Conservation (phyloP, 768 basidiomycete genomes). For the Lactarius trivialis region DNA sequence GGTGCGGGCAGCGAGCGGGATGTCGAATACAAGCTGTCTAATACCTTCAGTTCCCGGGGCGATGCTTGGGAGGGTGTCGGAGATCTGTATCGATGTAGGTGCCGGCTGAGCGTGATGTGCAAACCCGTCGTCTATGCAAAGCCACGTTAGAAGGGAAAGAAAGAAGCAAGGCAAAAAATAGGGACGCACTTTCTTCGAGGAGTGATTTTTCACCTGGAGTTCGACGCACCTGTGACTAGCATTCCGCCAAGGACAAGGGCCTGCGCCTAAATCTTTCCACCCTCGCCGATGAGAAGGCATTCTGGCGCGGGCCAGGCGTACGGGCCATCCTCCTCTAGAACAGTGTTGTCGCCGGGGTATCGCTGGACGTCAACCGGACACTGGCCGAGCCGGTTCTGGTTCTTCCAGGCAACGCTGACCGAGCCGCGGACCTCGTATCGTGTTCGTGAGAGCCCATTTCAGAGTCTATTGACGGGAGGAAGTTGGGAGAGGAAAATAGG, state of each 20-base stretch:
- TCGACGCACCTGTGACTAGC: slow-evolving; percentile 64
- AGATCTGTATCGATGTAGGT: slow-evolving; percentile 54
- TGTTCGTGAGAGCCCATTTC: slow-evolving; percentile 62
- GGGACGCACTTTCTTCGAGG: slow-evolving; percentile 59
- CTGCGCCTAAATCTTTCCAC: too few species aligned
- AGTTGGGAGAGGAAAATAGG: slow-evolving; percentile 66
- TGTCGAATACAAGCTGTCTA: slow-evolving; percentile 72
- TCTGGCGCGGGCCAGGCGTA: slow-evolving; percentile 36
- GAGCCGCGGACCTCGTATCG: slow-evolving; percentile 69
- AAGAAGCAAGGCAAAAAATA: not conserved
- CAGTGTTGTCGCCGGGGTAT: not conserved
- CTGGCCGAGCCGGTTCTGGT: slow-evolving; percentile 52
- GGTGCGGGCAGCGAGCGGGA: slow-evolving; percentile 61
- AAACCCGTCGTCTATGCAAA: slow-evolving; percentile 60
- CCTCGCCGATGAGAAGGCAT: too few species aligned
- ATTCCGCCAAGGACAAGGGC: slow-evolving; percentile 58
- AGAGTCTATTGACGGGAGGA: slow-evolving; percentile 62
- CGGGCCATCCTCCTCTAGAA: slow-evolving; percentile 29
- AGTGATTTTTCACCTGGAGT: slow-evolving; percentile 81
- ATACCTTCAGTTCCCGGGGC: slow-evolving; percentile 73
- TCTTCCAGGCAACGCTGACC: slow-evolving; percentile 63
- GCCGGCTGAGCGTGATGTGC: too few species aligned
- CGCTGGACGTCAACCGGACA: slow-evolving; percentile 60
- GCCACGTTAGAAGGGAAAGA: not conserved
- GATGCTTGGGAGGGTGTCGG: slow-evolving; percentile 61